phyloP scores from a whole-genome alignment of 768 basidiomycete genomes.

The Macrolepiota fuliginosa region DNA sequence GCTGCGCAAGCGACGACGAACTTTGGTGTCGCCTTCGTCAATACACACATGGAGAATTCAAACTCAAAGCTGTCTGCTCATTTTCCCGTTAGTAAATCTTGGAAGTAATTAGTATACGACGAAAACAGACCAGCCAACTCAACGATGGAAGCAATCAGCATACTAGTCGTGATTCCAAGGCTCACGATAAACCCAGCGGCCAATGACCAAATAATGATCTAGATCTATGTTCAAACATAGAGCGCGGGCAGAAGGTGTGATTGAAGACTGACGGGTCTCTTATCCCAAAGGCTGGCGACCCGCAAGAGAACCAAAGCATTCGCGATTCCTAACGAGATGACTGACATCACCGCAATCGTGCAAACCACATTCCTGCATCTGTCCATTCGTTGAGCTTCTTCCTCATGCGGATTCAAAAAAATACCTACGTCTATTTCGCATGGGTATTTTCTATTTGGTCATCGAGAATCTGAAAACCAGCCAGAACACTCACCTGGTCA shows the following conservation, averaged over 20 bases:
- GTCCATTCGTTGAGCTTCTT: not conserved
- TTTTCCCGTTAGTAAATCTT: not conserved
- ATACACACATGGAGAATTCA: conserved; percentile 24
- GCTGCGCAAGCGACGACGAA: conserved; percentile 27
- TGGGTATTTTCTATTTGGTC: not conserved
- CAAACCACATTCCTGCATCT: conserved; percentile 30
- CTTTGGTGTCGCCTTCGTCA: conserved; percentile 16
- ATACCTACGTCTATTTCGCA: not conserved
- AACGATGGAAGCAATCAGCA: not conserved
- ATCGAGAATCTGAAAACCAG: not conserved
- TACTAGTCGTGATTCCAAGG: not conserved
- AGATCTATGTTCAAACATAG: not conserved
- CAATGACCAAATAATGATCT: not conserved
- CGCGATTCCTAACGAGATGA: conserved; percentile 27
- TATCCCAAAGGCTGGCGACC: conserved; percentile 35
- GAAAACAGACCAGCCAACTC: not conserved
- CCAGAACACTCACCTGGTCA: not conserved
- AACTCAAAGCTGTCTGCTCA: conserved; percentile 16
- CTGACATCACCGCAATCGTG: conserved; percentile 19
- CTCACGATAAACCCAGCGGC: conserved; percentile 11
- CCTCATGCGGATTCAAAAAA: not conserved
- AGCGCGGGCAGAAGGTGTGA: not conserved
- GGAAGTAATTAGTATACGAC: not conserved
- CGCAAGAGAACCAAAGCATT: conserved; percentile 32
- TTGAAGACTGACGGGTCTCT: conserved; percentile 3